Conservation (phyloP, 306 rosid species). For the Vigna radiata region DNA sequence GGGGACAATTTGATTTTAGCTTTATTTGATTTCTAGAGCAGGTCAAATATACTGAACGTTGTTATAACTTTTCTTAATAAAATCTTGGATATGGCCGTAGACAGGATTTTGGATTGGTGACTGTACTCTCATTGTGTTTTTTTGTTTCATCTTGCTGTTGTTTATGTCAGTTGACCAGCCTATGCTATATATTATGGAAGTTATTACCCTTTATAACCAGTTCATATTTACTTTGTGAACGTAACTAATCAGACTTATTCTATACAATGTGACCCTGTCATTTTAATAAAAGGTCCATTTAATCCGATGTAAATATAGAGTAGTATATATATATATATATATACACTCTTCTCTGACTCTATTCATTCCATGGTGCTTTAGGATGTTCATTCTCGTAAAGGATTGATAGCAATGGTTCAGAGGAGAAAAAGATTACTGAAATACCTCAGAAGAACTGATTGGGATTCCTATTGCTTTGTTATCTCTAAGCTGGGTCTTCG, state of each 20-base stretch:
- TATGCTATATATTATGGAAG: background rate
- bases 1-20: slow-evolving; percentile 12
- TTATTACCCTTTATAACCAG: background rate
- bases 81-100: background rate
- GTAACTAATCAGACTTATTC: slow-evolving; percentile 1
- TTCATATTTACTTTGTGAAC: slow-evolving; percentile 20
- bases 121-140: background rate
- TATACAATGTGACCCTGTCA: background rate
- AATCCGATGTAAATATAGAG: background rate
- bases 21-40: slow-evolving; percentile 12
- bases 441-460: slow-evolving; percentile 91
- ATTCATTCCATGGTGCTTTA: slow-evolving; percentile 42
- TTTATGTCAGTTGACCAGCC: slow-evolving; percentile 14
- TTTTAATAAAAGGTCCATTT: slow-evolving; percentile 1
- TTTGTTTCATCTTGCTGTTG: slow-evolving; percentile 23
- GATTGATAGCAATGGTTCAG: slow-evolving; percentile 88
- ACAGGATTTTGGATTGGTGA: slow-evolving; percentile 31
- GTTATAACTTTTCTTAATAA: background rate
- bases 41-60: slow-evolving; percentile 20
- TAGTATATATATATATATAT: background rate
- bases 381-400: slow-evolving; percentile 96
- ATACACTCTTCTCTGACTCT: slow-evolving; percentile 23
- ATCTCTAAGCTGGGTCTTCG: slow-evolving; percentile 82
- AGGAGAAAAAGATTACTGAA: slow-evolving; percentile 78
- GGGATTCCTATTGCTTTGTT: slow-evolving; percentile 91